A percentile compares a stretch with the other conserved stretches of the same genome.
Evolutionary conservation across 2,329 filamentous ascomycete species (phyloP).

Genomic region (Clonostachys rosea): DNA sequence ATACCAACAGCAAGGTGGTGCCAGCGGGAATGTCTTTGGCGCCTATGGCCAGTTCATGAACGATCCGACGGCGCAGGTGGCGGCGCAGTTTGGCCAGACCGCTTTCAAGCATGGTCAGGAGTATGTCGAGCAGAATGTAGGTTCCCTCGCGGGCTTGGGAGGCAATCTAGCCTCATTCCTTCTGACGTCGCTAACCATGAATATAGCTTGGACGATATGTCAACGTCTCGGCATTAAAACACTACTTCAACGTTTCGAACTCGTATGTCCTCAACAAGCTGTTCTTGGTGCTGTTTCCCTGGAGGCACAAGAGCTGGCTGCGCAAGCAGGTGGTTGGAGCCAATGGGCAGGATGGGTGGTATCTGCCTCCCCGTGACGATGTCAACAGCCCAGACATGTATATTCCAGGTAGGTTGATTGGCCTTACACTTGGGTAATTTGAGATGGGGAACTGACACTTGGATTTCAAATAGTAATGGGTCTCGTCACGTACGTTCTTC

Average conservation of each 20-base stretch:
- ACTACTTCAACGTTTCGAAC: constrained; percentile 99
- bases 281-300: constrained; percentile 90
- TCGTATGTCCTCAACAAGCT: constrained; percentile 93
- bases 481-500: constrained; percentile 91
- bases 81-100: constrained; percentile 87
- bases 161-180: background rate
- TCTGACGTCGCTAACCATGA: background rate
- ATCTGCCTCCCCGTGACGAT: constrained; percentile 89
- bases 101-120: constrained; percentile 90
- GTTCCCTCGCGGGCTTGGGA: constrained; percentile 17
- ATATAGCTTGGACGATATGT: constrained; percentile 66
- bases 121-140: constrained; percentile 91
- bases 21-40: constrained; percentile 52
- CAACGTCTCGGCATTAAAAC: constrained; percentile 88
- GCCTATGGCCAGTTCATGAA: constrained; percentile 92
- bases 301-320: constrained; percentile 97
- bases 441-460: constrained; percentile 10
- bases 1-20: constrained; percentile 56
- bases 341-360: constrained; percentile 68
- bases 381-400: constrained; percentile 99
- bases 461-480: constrained; percentile 67
- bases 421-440: too few species aligned
- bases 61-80: constrained; percentile 91
- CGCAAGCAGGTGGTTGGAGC: constrained; percentile 75
- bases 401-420: constrained; percentile 60